Conservation (phyloP, 2,329 filamentous ascomycete genomes). For the Apiospora koreana region DNA sequence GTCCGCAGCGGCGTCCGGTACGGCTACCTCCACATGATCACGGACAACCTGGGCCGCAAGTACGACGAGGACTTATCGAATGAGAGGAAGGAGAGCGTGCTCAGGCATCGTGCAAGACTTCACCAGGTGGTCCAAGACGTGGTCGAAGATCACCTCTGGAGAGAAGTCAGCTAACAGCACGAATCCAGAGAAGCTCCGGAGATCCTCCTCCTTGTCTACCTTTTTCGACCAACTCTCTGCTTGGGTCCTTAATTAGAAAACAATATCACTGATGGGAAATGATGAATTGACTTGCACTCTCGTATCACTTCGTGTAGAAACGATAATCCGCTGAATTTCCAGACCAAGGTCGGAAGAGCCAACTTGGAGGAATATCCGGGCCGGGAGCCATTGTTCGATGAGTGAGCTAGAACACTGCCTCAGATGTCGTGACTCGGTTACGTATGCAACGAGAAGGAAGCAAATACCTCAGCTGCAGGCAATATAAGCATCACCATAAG, state of each 20-base stretch:
- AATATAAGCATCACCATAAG: not conserved
- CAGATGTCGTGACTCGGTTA: not conserved
- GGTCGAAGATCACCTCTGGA: slow-evolving; percentile 15
- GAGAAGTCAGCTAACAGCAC: not conserved
- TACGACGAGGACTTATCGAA: slow-evolving; percentile 19
- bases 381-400: not conserved
- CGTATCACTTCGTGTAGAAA: not conserved
- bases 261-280: not conserved
- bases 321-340: not conserved
- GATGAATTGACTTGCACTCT: not conserved
- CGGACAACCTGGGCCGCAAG: slow-evolving; percentile 17
- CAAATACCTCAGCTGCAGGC: not conserved
- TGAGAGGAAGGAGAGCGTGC: slow-evolving; percentile 16
- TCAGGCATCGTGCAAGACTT: slow-evolving; percentile 11
- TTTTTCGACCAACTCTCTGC: not conserved
- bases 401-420: not conserved
- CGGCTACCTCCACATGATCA: slow-evolving; percentile 19
- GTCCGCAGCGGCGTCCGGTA: slow-evolving; percentile 12
- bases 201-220: too few species aligned
- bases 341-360: not conserved
- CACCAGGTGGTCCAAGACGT: slow-evolving; percentile 17
- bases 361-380: not conserved
- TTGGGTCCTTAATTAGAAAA: not conserved
- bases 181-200: not conserved
- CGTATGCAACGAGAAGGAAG: not conserved